phyloP scores from a whole-genome alignment of 2,329 filamentous ascomycete genomes.

The Sarocladium strictum region DNA sequence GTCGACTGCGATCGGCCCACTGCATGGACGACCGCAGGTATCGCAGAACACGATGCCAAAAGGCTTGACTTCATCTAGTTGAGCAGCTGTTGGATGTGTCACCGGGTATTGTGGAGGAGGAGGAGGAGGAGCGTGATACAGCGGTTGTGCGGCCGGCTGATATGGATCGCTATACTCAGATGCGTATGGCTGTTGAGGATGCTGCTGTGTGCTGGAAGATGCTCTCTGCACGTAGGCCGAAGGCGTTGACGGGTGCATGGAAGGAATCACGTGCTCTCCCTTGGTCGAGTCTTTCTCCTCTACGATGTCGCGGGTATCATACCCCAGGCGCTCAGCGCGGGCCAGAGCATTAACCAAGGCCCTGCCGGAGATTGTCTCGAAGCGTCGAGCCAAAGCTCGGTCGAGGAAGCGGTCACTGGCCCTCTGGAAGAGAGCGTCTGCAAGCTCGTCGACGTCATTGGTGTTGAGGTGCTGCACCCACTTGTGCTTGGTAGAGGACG shows the following conservation, averaged over 20 bases:
- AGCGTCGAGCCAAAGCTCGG: slow-evolving; percentile 42
- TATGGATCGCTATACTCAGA: no score
- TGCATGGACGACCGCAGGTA: slow-evolving; percentile 29
- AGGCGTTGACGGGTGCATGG: slow-evolving; percentile 12
- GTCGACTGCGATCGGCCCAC: slow-evolving; percentile 21
- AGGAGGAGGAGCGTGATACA: neutral
- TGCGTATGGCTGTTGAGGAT: neutral
- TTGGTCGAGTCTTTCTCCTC: slow-evolving; percentile 28
- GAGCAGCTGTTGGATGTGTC: neutral
- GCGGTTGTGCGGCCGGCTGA: neutral
- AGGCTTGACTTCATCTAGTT: neutral
- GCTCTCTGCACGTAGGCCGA: neutral
- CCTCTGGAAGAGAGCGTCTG: slow-evolving; percentile 36
- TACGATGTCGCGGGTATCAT: slow-evolving; percentile 44
- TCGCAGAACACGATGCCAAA: slow-evolving; percentile 20
- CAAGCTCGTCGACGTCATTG: slow-evolving; percentile 39
- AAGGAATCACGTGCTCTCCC: slow-evolving; percentile 32
- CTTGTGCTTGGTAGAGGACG: slow-evolving; percentile 32
- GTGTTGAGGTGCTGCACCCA: slow-evolving; percentile 34
- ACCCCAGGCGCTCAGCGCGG: slow-evolving; percentile 50
- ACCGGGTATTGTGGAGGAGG: neutral
- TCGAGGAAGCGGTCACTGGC: slow-evolving; percentile 46
- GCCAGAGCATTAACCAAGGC: slow-evolving; percentile 52
- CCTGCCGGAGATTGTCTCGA: slow-evolving; percentile 48
- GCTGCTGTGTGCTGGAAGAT: no score